These are phyloP conservation scores for Torulaspora delbrueckii DNA, from an alignment of 805 yeast species.

Conservation along the genomic window DNA sequence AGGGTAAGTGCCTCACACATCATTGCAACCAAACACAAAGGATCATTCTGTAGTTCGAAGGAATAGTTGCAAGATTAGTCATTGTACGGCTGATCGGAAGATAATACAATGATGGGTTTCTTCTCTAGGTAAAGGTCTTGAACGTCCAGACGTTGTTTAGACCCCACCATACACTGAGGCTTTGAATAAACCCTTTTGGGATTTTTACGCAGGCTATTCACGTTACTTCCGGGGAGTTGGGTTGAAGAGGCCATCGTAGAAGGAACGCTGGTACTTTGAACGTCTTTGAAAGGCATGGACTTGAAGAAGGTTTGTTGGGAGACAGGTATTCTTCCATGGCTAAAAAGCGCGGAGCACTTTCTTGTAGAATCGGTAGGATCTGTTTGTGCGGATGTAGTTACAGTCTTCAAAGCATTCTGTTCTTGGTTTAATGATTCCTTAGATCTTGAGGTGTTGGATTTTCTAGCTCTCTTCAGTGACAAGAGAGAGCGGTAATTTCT, in stretches of 20 bases:
- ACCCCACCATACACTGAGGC: slow-evolving; percentile 4
- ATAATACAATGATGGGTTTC: not conserved
- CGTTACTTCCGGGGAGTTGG: not conserved
- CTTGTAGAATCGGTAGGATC: not conserved
- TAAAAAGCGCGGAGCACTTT: not conserved
- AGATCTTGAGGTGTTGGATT: not conserved
- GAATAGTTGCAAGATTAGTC: not conserved
- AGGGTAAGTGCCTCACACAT: too few relatives aligned
- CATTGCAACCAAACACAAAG: not conserved
- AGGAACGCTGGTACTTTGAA: not conserved
- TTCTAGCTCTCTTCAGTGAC: slow-evolving; percentile 2
- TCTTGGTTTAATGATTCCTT: not conserved
- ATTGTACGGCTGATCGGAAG: not conserved
- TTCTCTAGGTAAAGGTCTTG: slow-evolving; percentile 5
- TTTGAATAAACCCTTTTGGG: not conserved
- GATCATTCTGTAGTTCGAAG: not conserved
- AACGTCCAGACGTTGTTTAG: slow-evolving; percentile 3
- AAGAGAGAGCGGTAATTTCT: not conserved
- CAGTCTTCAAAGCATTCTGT: not conserved
- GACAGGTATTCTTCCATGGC: not conserved
- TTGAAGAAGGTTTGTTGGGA: not conserved
- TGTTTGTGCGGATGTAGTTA: not conserved
- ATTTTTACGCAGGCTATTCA: not conserved
- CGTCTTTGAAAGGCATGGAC: not conserved
- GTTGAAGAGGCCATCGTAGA: not conserved